Evolutionary conservation across 2,329 filamentous ascomycete species (phyloP).

Genomic region (Trichoderma atrobrunneum): DNA sequence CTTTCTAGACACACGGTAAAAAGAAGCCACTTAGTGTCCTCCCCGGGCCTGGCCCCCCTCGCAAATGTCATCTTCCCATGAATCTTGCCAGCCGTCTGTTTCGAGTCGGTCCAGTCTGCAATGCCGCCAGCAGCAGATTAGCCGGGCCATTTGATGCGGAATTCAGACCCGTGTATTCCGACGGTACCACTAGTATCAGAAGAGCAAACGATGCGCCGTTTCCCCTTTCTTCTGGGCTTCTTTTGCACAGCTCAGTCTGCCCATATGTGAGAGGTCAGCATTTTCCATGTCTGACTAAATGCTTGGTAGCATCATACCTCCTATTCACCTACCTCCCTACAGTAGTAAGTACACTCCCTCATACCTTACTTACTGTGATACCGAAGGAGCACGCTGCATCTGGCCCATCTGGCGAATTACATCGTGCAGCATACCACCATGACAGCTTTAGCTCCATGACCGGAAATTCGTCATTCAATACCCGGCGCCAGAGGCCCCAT

Average conservation of each 20-base stretch:
- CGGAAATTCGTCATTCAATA: conserved; percentile 13
- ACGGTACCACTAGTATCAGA: conserved; percentile 3
- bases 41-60: not conserved
- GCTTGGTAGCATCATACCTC: not conserved
- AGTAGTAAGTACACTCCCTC: not conserved
- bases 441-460: conserved; percentile 3
- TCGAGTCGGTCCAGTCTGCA: not conserved
- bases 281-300: not conserved
- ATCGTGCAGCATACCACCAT: conserved; percentile 4
- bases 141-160: not conserved
- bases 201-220: not conserved
- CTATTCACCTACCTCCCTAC: not conserved
- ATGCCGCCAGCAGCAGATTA: not conserved
- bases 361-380: not conserved
- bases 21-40: not conserved
- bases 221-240: not conserved
- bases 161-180: not conserved
- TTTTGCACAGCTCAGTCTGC: not conserved
- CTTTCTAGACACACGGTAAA: not conserved
- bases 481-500: conserved; percentile 11
- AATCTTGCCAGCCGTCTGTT: not conserved
- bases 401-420: conserved; percentile 5
- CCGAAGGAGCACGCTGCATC: not conserved
- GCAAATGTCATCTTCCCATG: not conserved
- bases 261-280: not conserved